Evolutionary conservation across 2,329 filamentous ascomycete genomes (phyloP), one percentile per base, ranked within the genome.

Genomic region (Fusarium redolens): DNA sequence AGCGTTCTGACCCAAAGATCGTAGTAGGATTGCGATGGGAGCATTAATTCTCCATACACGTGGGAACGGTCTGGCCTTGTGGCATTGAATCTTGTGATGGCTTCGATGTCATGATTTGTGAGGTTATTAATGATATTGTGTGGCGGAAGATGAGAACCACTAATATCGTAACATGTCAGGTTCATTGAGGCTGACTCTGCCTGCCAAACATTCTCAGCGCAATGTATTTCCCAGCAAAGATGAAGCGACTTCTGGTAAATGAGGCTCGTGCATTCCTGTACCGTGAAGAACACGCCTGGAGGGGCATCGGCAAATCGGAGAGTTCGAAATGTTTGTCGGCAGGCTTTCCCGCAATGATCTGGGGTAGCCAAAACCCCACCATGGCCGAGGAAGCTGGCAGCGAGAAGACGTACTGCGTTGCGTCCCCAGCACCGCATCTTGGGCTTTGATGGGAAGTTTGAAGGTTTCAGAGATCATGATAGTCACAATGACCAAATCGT

Each of bases 241-340:
- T 68, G 15, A 1, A 68, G 37, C 1, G 65, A 68, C 2, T n/a
- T 61, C 4, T 68, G 65, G 5, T 68, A 68, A 6, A 54, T 17
- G 3, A 17, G 47, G 4, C 65, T 68, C 1, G 22, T 54, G 8
- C 65, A 68, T 33, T 68, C 65, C 4, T 68, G 63, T 3, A 41
- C 58, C 1, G 54, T n/a, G 10, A 68, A 68, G 18, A 68, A 68
- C 1, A 43, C 41, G 5, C 63, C 63, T 4, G 60, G n/a, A 13
- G 47, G 65, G 4, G 65, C 47, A 22, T 68, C 65, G 20, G 31
- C 25, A n/a, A 68, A 68, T 18, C 58, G 43, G n/a, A 68, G 47
- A 11, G 55, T 68, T 14, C 65, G 63, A 38, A 61, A 68, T 5
- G 65, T 68, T 54, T 68, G 65, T 11, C 65, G 63, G 20, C 65